Percentiles rank a stretch among this genome's conserved stretches.
Conservation (phyloP, 1,139 yeast species). For the Lizanozyma gosingica region DNA sequence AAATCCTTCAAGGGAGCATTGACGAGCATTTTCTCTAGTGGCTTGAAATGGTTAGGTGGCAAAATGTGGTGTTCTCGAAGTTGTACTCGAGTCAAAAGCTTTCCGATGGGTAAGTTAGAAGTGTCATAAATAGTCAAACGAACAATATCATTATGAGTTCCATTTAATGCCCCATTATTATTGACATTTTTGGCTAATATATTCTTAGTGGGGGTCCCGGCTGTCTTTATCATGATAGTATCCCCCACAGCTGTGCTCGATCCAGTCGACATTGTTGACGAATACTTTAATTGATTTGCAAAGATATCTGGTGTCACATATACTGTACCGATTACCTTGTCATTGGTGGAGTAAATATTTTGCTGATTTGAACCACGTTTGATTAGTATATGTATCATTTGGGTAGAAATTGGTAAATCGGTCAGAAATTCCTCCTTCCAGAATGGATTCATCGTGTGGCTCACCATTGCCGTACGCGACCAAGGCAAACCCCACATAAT, state of each 20-base stretch:
- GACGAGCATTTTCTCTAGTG: conserved; percentile 50
- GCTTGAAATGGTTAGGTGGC: conserved; percentile 47
- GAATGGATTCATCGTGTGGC: conserved; percentile 44
- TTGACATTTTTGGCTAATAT: conserved; percentile 4
- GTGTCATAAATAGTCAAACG: conserved; percentile 34
- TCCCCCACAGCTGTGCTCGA: conserved; percentile 11
- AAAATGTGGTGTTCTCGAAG: conserved; percentile 52
- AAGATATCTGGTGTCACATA: conserved; percentile 49
- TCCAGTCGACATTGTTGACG: conserved; percentile 32
- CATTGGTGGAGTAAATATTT: conserved; percentile 14
- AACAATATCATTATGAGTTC: conserved; percentile 24
- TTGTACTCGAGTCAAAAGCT: conserved; percentile 45
- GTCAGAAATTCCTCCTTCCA: conserved; percentile 64
- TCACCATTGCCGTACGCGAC: conserved; percentile 59
- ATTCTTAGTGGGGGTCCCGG: neutral
- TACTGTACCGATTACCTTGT: conserved; percentile 44
- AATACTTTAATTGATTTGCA: conserved; percentile 23
- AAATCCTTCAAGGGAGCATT: conserved; percentile 45
- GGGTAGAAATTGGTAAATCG: conserved; percentile 48
- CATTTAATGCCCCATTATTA: conserved; percentile 3
- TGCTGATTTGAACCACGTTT: conserved; percentile 24
- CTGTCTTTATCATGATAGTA: neutral
- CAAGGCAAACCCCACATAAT: conserved; percentile 60
- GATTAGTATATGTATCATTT: conserved; percentile 43
- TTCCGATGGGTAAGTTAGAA: conserved; percentile 44